Evolutionary conservation across 192 early-diverging fungal species (phyloP).

Genomic region (Globomyces pollinis-pini): DNA sequence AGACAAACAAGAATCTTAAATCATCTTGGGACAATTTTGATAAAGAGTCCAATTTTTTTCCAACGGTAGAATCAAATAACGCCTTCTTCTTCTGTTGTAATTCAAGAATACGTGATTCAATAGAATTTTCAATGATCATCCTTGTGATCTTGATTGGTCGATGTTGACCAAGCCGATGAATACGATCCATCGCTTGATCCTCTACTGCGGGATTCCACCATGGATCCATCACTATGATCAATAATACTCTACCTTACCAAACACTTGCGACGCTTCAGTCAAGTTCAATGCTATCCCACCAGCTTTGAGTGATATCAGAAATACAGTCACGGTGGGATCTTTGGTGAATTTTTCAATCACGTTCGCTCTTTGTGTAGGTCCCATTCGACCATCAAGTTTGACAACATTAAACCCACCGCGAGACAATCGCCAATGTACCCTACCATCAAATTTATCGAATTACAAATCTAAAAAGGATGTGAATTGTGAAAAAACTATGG

Average conservation of each 20-base stretch:
- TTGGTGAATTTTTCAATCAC: slow-evolving; percentile 59
- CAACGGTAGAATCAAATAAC: slow-evolving; percentile 81
- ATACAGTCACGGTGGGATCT: slow-evolving; percentile 75
- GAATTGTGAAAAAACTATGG: slow-evolving; percentile 76
- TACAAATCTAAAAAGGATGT: slow-evolving; percentile 83
- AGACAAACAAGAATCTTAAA: slow-evolving; percentile 75
- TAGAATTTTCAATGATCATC: slow-evolving; percentile 87
- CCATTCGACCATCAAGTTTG: slow-evolving; percentile 85
- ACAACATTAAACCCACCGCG: slow-evolving; percentile 79
- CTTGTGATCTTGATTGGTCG: slow-evolving; percentile 83
- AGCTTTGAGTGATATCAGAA: slow-evolving; percentile 83
- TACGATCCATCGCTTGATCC: slow-evolving; percentile 89
- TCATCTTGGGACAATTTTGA: slow-evolving; percentile 59
- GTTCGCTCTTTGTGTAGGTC: slow-evolving; percentile 59
- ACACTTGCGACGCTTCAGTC: slow-evolving; percentile 81
- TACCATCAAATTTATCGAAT: too few species aligned
- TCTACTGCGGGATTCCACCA: slow-evolving; percentile 66
- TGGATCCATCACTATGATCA: slow-evolving; percentile 59
- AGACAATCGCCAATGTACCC: slow-evolving; percentile 81
- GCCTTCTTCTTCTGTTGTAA: slow-evolving; percentile 92
- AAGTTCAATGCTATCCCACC: slow-evolving; percentile 89
- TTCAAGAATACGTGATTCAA: slow-evolving; percentile 81
- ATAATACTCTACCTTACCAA: slow-evolving; percentile 55
- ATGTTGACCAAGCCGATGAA: slow-evolving; percentile 85
- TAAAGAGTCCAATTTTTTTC: slow-evolving; percentile 65